Evolutionary conservation across 1,284 basidiomycete species (phyloP).

Genomic region (Trichosporon inkin): DNA sequence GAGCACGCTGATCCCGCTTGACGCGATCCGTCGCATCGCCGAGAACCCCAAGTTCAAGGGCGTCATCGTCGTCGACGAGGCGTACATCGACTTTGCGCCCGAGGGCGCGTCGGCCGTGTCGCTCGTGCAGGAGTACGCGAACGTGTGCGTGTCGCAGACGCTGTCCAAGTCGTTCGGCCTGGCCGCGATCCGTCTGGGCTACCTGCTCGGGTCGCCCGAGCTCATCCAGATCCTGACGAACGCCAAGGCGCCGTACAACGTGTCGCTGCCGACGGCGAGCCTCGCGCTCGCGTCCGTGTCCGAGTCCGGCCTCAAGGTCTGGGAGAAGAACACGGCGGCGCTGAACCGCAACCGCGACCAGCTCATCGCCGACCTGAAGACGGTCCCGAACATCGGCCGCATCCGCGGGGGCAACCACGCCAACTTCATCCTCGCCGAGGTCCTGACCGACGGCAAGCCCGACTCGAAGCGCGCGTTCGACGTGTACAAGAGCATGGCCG

Average conservation of each 20-base stretch:
- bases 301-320: constrained; percentile 59
- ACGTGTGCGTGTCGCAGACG: constrained; percentile 91
- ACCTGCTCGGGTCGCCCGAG: constrained; percentile 82
- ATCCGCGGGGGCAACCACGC: constrained; percentile 80
- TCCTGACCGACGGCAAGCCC: constrained; percentile 61
- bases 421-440: constrained; percentile 84
- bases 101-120: constrained; percentile 60
- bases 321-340: constrained; percentile 63
- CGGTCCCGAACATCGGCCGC: constrained; percentile 61
- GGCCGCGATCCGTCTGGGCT: constrained; percentile 86
- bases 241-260: constrained; percentile 97
- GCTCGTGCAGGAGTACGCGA: constrained; percentile 76
- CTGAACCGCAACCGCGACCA: constrained; percentile 60
- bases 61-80: constrained; percentile 91
- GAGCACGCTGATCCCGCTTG: constrained; percentile 76
- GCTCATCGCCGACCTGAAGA: constrained; percentile 51
- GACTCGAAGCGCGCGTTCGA: constrained; percentile 66
- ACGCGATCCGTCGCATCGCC: constrained; percentile 66
- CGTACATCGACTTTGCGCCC: constrained; percentile 90
- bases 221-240: constrained; percentile 89
- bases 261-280: constrained; percentile 82
- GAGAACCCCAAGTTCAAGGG: constrained; percentile 81
- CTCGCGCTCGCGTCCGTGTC: constrained; percentile 77
- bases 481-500: constrained; percentile 82
- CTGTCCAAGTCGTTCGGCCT: constrained; percentile 94